Percentiles rank a stretch among this genome's conserved stretches.
phyloP scores from a whole-genome alignment of 768 basidiomycete genomes.

The Xerocomellus chrysenteron region DNA sequence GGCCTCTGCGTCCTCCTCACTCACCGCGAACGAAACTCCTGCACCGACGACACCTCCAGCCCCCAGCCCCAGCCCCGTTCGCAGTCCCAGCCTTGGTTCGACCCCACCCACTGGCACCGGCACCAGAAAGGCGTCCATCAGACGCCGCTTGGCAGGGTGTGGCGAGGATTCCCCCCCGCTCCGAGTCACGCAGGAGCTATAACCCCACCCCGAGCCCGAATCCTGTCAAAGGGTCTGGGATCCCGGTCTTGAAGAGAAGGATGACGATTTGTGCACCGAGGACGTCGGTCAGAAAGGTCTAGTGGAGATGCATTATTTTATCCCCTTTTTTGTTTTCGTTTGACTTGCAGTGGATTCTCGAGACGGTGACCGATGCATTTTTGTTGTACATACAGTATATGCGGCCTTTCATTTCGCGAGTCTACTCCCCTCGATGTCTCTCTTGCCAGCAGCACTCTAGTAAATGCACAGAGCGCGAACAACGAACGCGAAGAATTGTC shows the following conservation, averaged over 20 bases:
- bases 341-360: not conserved
- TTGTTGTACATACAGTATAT: not conserved
- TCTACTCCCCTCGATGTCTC: not conserved
- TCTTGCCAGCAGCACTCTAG: not conserved
- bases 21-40: constrained; percentile 19
- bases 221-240: constrained; percentile 26
- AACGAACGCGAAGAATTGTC: no score
- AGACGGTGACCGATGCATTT: not conserved
- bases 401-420: not conserved
- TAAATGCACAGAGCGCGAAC: no score
- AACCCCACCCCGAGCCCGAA: constrained; percentile 13
- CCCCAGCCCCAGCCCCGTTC: constrained; percentile 10
- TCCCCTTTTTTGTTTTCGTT: not conserved
- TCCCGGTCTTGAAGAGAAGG: constrained; percentile 28
- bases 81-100: not conserved
- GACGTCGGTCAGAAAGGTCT: constrained; percentile 19
- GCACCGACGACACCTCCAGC: constrained; percentile 30
- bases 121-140: constrained; percentile 7
- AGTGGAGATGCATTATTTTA: not conserved
- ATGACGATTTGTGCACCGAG: constrained; percentile 28
- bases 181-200: constrained; percentile 19
- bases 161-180: constrained; percentile 19
- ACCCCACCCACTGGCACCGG: not conserved
- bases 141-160: constrained; percentile 3
- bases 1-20: constrained; percentile 17